phyloP scores from a whole-genome alignment of 345 rosid species.

The Heritiera littoralis region DNA sequence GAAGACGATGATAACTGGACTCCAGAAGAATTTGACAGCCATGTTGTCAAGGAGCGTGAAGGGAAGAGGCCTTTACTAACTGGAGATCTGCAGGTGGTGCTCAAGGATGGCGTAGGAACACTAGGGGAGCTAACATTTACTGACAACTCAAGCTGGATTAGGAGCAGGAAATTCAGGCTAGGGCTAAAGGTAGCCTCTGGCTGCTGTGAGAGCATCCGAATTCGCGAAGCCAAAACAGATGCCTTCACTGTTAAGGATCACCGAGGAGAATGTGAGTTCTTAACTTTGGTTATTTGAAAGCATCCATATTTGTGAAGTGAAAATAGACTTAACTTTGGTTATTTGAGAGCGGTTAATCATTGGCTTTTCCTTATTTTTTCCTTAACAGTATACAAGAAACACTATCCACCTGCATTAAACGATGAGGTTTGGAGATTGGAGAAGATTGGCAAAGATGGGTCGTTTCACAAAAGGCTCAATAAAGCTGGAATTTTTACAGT shows the following conservation, averaged over 20 bases:
- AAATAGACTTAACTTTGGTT: not conserved
- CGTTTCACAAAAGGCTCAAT: conserved; percentile 88
- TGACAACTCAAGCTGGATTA: conserved; percentile 96
- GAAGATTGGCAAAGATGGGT: conserved; percentile 96
- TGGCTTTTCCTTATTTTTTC: not conserved
- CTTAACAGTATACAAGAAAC: conserved; percentile 87
- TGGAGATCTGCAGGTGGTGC: conserved; percentile 81
- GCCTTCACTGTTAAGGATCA: conserved; percentile 98
- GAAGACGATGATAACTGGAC: conserved; percentile 84
- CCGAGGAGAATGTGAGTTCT: conserved; percentile 83
- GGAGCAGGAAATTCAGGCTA: conserved; percentile 94
- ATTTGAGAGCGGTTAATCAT: not conserved
- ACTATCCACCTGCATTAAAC: conserved; percentile 81
- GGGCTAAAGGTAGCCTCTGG: conserved; percentile 77
- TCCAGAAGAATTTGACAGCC: conserved; percentile 80
- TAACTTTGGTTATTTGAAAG: conserved; percentile 1
- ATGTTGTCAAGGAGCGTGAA: conserved; percentile 92
- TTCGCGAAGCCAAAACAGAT: conserved; percentile 96
- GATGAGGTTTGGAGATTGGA: conserved; percentile 99
- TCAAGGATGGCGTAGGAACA: conserved; percentile 92
- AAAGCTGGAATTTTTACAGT: conserved; percentile 81
- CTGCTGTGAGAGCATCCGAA: conserved; percentile 65
- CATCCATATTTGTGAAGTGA: conserved; percentile 1
- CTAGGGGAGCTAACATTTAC: conserved; percentile 90
- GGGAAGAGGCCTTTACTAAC: conserved; percentile 90